Evolutionary conservation across 345 rosid genomes (phyloP).

Genomic region (Eutrema heterophyllum): DNA sequence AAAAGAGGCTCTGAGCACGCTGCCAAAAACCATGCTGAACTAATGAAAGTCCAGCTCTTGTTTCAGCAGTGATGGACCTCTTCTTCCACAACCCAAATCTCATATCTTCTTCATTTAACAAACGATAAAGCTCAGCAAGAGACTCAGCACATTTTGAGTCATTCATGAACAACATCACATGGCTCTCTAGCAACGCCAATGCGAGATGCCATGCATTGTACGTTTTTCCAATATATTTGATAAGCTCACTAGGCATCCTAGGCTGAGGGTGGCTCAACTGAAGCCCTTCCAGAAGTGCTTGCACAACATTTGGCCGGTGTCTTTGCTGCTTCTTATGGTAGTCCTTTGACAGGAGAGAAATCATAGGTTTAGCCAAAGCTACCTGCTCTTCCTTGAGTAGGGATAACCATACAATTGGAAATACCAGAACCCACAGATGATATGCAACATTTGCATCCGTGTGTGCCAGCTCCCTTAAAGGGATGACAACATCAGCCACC

Average conservation of each 20-base stretch:
- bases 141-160: slow-evolving; percentile 91
- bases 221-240: slow-evolving; percentile 92
- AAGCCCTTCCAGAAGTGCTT: slow-evolving; percentile 98
- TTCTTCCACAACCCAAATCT: slow-evolving; percentile 98
- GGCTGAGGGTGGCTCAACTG: slow-evolving; percentile 99
- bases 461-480: slow-evolving; percentile 93
- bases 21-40: slow-evolving; percentile 99
- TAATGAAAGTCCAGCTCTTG: slow-evolving; percentile 92
- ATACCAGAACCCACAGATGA: slow-evolving; percentile 96
- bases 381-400: slow-evolving; percentile 87
- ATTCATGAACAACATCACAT: slow-evolving; percentile 84
- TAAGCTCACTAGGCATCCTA: slow-evolving; percentile 97
- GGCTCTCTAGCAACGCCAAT: slow-evolving; percentile 89
- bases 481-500: slow-evolving; percentile 90
- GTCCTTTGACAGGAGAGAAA: slow-evolving; percentile 74
- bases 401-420: slow-evolving; percentile 97
- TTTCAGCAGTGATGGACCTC: slow-evolving; percentile 91
- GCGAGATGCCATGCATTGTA: slow-evolving; percentile 99
- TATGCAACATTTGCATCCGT: slow-evolving; percentile 94
- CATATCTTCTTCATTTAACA: slow-evolving; percentile 98
- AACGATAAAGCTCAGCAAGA: slow-evolving; percentile 92
- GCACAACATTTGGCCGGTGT: slow-evolving; percentile 95
- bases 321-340: slow-evolving; percentile 97
- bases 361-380: slow-evolving; percentile 85
- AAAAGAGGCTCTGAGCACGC: slow-evolving; percentile 86